Base-by-base conservation (phyloP, 306 rosid species). In the Carpinus viminea region DNA sequence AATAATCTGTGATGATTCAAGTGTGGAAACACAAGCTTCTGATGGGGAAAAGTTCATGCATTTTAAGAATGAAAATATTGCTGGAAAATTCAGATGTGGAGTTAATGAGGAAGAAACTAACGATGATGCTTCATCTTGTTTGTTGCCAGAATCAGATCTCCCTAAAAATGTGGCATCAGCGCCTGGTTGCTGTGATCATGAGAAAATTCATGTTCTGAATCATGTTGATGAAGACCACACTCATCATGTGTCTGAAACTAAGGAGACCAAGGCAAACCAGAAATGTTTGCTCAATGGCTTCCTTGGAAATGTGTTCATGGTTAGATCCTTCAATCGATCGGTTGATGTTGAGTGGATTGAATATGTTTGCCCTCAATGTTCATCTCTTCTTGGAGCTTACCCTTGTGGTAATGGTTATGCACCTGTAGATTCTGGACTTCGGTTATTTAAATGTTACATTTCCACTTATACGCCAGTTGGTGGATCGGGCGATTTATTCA, bases 281-380 rank as follows among this genome's bases (percentile, higher is more conserved):
- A 86, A 85, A 74, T 77, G 90, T n/a, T 83, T 95, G 20, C 90
- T 92, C 70, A 90, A 93, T 81, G 98, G 98, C 57, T 93, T 82
- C 86, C 97, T 95, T 87, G 98, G 86, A 83, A 96, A 90, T 83
- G 74, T 88, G 66, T 95, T 95, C 87, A 95, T 95, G 96, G 96
- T 93, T 69, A 91, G 92, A 77, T 86, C 85, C 57, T 91, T 95
- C 83, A 86, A 90, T 84, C 91, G 90, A 55, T 85, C 93, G 0
- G 76, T 70, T 73, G 96, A 95, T 84, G 88, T 95, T 77, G 86
- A 87, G 73, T 95, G 98, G 99, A 84, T 68, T 81, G 97, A 93
- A 72, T 91, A 69, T 78, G 72, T 75, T 1, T 95, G 98, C 84
- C 97, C 97, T 56, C 93, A 86, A n/a, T 95, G 98, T 81, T 75